phyloP scores from a whole-genome alignment of 169 alveolate species.

The Babesia divergens region DNA sequence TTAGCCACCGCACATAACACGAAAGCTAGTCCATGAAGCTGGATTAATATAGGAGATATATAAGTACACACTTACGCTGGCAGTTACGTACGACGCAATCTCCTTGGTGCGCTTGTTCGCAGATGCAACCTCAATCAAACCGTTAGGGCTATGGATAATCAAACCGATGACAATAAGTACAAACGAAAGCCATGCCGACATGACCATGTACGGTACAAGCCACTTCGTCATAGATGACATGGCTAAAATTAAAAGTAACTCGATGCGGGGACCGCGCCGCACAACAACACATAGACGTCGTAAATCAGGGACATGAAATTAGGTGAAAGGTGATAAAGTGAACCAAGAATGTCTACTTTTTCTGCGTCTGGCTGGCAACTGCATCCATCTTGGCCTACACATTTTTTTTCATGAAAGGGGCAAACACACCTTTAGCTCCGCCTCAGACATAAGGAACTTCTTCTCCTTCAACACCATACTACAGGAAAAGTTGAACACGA shows the following conservation, averaged over 20 bases:
- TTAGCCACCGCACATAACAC: constrained; percentile 23
- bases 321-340: not conserved
- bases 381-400: constrained; percentile 86
- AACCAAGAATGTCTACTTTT: constrained; percentile 67
- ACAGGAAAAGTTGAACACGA: constrained; percentile 92
- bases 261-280: not conserved
- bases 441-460: constrained; percentile 91
- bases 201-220: constrained; percentile 26
- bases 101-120: constrained; percentile 29
- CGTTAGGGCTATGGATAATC: constrained; percentile 19
- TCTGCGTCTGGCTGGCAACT: constrained; percentile 92
- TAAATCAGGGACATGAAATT: not conserved
- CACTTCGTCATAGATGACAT: not conserved
- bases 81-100: constrained; percentile 57
- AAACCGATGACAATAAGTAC: constrained; percentile 39
- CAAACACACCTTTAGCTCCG: constrained; percentile 73
- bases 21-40: constrained; percentile 25
- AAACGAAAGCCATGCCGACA: constrained; percentile 26
- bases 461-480: constrained; percentile 85
- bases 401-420: not conserved
- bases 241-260: not conserved
- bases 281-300: not conserved
- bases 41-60: not conserved
- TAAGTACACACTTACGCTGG: constrained; percentile 27
- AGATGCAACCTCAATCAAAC: constrained; percentile 21